These are phyloP conservation scores for Cordyceps sp. DNA, from an alignment of 2,329 filamentous ascomycete species.

Conservation along the genomic window DNA sequence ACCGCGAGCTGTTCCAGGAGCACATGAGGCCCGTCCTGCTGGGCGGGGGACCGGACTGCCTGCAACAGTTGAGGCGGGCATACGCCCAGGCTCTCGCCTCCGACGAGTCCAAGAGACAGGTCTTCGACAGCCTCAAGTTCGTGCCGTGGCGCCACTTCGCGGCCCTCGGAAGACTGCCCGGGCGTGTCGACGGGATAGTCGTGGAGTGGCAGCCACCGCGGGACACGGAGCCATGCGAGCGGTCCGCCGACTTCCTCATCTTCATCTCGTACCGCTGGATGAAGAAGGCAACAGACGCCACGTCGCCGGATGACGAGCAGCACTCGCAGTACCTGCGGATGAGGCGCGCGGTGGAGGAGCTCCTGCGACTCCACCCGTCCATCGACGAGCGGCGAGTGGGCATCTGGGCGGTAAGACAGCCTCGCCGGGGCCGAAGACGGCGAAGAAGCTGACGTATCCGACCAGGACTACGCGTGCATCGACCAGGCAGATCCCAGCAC, in stretches of 20 bases:
- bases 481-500: conserved; percentile 15
- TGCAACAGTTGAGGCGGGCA: conserved; percentile 7
- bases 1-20: conserved; percentile 19
- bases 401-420: conserved; percentile 12
- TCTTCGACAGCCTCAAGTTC: conserved; percentile 13
- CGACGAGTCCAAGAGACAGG: conserved; percentile 7
- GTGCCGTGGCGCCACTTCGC: conserved; percentile 13
- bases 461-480: conserved; percentile 20
- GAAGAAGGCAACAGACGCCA: conserved; percentile 4
- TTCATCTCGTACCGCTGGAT: conserved; percentile 21
- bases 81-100: conserved; percentile 8
- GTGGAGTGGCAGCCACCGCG: neutral
- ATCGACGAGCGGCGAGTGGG: conserved; percentile 8
- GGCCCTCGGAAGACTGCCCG: conserved; percentile 8
- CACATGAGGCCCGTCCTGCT: conserved; percentile 16
- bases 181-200: conserved; percentile 4
- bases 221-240: neutral
- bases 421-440: neutral
- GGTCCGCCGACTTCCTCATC: conserved; percentile 9
- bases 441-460: neutral
- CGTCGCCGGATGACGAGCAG: conserved; percentile 12
- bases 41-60: conserved; percentile 3
- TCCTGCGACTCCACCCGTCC: conserved; percentile 9
- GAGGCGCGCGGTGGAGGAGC: conserved; percentile 11
- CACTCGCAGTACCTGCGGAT: conserved; percentile 16